These are phyloP conservation scores for Furculomyces boomerangus DNA, from an alignment of 371 early-diverging fungal genomes.

Conservation along the genomic window DNA sequence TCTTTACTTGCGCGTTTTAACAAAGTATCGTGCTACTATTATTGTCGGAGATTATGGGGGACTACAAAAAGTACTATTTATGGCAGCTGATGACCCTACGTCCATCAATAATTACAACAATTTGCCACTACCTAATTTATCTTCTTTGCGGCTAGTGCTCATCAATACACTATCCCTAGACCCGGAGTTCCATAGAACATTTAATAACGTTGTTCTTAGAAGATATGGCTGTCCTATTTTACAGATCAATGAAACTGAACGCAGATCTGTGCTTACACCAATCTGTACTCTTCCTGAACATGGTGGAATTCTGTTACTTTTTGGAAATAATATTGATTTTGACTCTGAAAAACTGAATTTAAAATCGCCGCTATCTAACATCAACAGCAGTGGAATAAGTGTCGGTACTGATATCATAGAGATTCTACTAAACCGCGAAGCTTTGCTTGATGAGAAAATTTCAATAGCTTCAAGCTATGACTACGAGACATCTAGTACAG, in stretches of 20 bases:
- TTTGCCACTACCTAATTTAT: slow-evolving; percentile 37
- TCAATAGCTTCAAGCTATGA: slow-evolving; percentile 9
- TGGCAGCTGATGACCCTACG: slow-evolving; percentile 29
- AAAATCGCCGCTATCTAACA: slow-evolving; percentile 2
- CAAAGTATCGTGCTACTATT: slow-evolving; percentile 42
- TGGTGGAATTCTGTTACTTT: slow-evolving; percentile 45
- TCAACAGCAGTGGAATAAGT: not conserved
- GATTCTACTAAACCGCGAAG: slow-evolving; percentile 11
- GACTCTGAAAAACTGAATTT: not conserved
- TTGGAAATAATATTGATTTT: slow-evolving; percentile 13
- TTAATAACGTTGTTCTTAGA: slow-evolving; percentile 38
- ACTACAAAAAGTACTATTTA: slow-evolving; percentile 31
- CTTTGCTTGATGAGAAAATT: slow-evolving; percentile 14
- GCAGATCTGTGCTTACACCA: slow-evolving; percentile 41
- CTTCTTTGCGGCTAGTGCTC: slow-evolving; percentile 39
- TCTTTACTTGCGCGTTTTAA: slow-evolving; percentile 46
- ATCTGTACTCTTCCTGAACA: slow-evolving; percentile 51
- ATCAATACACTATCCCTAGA: slow-evolving; percentile 48
- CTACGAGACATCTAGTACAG: slow-evolving; percentile 10
- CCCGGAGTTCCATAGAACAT: slow-evolving; percentile 33
- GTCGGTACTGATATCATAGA: not conserved
- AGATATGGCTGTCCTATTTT: slow-evolving; percentile 32
- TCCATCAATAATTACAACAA: slow-evolving; percentile 30
- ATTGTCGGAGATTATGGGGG: slow-evolving; percentile 52
- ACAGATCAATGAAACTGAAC: slow-evolving; percentile 12